Evolutionary conservation across 148 eudicot species (phyloP).

Genomic region (Vaccinium darrowii): DNA sequence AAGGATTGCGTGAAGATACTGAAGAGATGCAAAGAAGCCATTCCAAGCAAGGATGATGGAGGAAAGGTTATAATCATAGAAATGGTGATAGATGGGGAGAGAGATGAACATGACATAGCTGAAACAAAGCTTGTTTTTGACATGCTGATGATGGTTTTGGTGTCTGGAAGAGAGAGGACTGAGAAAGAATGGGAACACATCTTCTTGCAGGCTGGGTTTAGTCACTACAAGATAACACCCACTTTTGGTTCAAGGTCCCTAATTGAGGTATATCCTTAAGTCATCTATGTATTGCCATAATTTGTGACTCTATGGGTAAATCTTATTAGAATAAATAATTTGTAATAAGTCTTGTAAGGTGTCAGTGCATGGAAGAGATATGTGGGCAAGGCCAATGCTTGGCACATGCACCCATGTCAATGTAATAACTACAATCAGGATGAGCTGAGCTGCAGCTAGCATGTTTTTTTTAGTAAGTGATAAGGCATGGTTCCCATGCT

Average conservation of each 20-base stretch:
- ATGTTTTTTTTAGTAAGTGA: too few relatives aligned
- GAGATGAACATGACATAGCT: not conserved
- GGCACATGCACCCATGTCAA: too few relatives aligned
- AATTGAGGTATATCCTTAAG: slow-evolving; percentile 20
- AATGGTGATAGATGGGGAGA: slow-evolving; percentile 9
- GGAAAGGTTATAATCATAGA: slow-evolving; percentile 20
- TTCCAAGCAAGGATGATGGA: not conserved
- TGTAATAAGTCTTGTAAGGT: too few relatives aligned
- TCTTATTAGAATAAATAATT: too few relatives aligned
- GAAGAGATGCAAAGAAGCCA: slow-evolving; percentile 13
- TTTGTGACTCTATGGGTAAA: too few relatives aligned
- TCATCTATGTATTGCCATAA: too few relatives aligned
- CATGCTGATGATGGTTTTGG: slow-evolving; percentile 9
- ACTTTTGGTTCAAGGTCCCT: slow-evolving; percentile 12
- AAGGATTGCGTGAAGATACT: slow-evolving; percentile 16
- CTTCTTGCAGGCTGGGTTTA: slow-evolving; percentile 18
- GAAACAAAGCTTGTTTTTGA: slow-evolving; percentile 10
- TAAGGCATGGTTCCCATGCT: too few relatives aligned
- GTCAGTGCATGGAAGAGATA: too few relatives aligned
- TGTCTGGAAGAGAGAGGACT: slow-evolving; percentile 3
- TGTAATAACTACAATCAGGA: too few relatives aligned
- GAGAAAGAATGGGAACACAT: slow-evolving; percentile 21
- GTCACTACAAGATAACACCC: slow-evolving; percentile 10
- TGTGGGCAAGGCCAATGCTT: too few relatives aligned
- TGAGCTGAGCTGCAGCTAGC: too few relatives aligned